Base-by-base conservation (phyloP, 768 basidiomycete genomes). In the Russula virescens region DNA sequence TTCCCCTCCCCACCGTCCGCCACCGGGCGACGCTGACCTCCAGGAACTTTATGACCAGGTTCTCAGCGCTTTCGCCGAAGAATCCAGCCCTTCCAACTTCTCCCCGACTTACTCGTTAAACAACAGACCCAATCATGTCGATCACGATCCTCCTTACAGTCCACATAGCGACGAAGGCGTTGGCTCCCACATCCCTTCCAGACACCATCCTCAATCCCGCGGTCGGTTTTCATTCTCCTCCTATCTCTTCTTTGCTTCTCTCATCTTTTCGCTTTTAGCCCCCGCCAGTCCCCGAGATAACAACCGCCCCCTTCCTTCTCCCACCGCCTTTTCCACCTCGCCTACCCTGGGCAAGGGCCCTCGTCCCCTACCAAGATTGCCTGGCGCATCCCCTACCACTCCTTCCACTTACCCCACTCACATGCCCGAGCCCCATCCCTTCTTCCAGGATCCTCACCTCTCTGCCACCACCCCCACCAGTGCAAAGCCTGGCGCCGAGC, bases 11-110 rank as follows among this genome's bases (percentile, higher is more conserved):
- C 65, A 66, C 2, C 67, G 62, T 18, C 45, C 50, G 2, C 76
- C 76, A 8, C 82, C 85, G 4, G 81, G 81, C 43, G 88, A 89
- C 64, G 83, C 84, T 68, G 88, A 89, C 69, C 79, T 90, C 5
- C 85, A 88, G 67, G 79, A 80, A 60, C 80, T 91, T 48, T 91
- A 89, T 73, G 82, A 89, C 65, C 85, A 88, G 71, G 88, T 90
- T 23, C 85, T 86, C 77, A 82, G 82, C 49, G 82, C 81, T 31
- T 90, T 88, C 68, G 73, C 78, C 34, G 84, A 87, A 55, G 80
- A 81, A 68, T 73, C 79, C 0, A 72, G 74, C 31, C 65, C 73
- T 28, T 43, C 62, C 66, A 73, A 11, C 66, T 66, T 50, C 59
- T 69, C 46, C 47, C 53, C 67, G 18, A 28, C 57, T 11, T 46